Percentiles rank a stretch among this genome's conserved stretches.
Conservation (phyloP, 495 filamentous ascomycete species). For the Tricharina praecox region DNA sequence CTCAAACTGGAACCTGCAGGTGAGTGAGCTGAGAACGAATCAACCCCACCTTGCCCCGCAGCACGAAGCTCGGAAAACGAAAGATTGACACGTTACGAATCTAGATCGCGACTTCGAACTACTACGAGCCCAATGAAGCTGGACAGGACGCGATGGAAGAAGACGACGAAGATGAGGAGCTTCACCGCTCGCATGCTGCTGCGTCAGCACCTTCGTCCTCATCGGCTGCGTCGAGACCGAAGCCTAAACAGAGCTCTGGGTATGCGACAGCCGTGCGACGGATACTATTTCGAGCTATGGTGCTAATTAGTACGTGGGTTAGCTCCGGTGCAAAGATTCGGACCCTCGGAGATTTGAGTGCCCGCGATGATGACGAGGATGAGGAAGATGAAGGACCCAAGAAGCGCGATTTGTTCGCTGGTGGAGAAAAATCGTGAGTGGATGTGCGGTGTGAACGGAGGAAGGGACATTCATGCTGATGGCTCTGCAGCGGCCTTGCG, state of each 20-base stretch:
- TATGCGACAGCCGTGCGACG: neutral
- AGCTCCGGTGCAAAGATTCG: slow-evolving; percentile 11
- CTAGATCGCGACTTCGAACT: slow-evolving; percentile 22
- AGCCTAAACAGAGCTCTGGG: neutral
- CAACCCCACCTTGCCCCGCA: neutral
- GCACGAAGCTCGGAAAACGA: slow-evolving; percentile 5
- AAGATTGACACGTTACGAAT: neutral
- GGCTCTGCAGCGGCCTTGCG: slow-evolving; percentile 44
- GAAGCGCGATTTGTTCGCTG: slow-evolving; percentile 74
- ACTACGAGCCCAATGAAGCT: slow-evolving; percentile 8
- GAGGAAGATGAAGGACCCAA: slow-evolving; percentile 45
- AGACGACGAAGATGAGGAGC: slow-evolving; percentile 11
- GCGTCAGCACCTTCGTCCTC: neutral
- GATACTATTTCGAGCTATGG: neutral
- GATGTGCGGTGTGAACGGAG: no score
- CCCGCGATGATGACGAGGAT: slow-evolving; percentile 35
- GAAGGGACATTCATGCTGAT: neutral
- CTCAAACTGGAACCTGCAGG: slow-evolving; percentile 25
- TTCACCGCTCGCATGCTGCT: neutral
- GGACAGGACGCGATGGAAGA: slow-evolving; percentile 1
- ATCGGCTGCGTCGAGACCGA: neutral
- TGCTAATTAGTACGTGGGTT: neutral
- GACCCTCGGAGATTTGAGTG: slow-evolving; percentile 36
- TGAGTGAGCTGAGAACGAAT: slow-evolving; percentile 1
- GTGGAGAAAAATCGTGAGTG: slow-evolving; percentile 70